These are phyloP conservation scores for Hemisphaericaspora xylofermentans DNA, from an alignment of 1,139 yeast genomes.

Conservation along the genomic window DNA sequence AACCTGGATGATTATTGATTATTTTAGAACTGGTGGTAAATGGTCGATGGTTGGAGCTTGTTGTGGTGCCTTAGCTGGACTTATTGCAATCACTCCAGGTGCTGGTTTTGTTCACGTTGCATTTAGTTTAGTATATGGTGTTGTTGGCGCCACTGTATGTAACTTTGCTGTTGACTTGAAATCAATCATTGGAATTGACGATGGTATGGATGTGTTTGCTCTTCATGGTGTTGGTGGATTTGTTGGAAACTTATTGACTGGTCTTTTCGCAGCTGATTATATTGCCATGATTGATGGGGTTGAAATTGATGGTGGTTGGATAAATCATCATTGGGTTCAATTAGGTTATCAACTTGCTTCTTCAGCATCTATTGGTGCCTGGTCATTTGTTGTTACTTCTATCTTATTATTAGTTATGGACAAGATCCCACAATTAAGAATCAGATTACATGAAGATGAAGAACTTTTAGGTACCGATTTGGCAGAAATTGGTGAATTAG, in stretches of 20 bases:
- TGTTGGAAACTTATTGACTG: slow-evolving; percentile 80
- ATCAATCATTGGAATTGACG: slow-evolving; percentile 73
- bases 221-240: slow-evolving; percentile 94
- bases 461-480: slow-evolving; percentile 88
- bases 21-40: slow-evolving; percentile 81
- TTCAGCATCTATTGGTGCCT: slow-evolving; percentile 66
- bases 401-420: slow-evolving; percentile 72
- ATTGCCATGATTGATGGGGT: slow-evolving; percentile 76
- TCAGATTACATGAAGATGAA: slow-evolving; percentile 86
- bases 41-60: slow-evolving; percentile 97
- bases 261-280: slow-evolving; percentile 91
- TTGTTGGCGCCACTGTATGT: slow-evolving; percentile 73
- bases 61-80: slow-evolving; percentile 90
- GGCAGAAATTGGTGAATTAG: slow-evolving; percentile 85
- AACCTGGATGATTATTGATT: slow-evolving; percentile 91
- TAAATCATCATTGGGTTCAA: slow-evolving; percentile 85
- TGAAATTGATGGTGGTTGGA: slow-evolving; percentile 88
- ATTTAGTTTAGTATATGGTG: slow-evolving; percentile 82
- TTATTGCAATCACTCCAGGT: slow-evolving; percentile 95
- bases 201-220: slow-evolving; percentile 94
- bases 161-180: slow-evolving; percentile 85
- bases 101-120: slow-evolving; percentile 95
- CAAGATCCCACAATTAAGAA: slow-evolving; percentile 75
- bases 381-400: slow-evolving; percentile 79
- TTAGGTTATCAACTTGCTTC: slow-evolving; percentile 95